Base-by-base conservation (phyloP, 345 rosid species). In the Excoecaria agallocha region DNA sequence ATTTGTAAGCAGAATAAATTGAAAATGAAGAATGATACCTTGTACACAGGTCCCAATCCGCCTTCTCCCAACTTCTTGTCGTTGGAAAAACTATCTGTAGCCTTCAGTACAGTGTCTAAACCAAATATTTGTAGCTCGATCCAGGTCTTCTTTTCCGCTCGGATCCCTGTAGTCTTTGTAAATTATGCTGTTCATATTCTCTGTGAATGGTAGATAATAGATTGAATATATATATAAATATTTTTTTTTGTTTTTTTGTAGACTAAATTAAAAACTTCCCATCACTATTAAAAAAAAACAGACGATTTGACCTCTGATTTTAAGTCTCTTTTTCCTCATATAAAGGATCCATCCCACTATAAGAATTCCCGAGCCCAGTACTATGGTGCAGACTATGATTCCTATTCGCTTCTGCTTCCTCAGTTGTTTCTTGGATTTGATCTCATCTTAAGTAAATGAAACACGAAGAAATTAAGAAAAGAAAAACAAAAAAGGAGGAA, bases 21-120 rank as follows among this genome's bases (percentile, higher is more conserved):
- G 30, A 30, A 30, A 30, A 30, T 30, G 30, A 30, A 30, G 30
- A 30, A 19, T 39, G 12, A 66, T 35, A 80, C 83, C 80, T 80
- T 76, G 68, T 72, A 76, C 0, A 80, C 78, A 69, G 82, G 75
- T 64, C 88, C 85, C 48, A 82, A 85, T 35, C 87, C 84, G 60
- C 87, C 82, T 61, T 82, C 77, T 51, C 85, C 85, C 25, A 81
- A 79, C 70, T 78, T 73, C 30, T 77, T 85, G 3, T 37, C 17
- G 2, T 9, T 41, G 1, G 82, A 79, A 48, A 83, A 85, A 12
- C 69, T 64, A 4, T 81, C 5, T 0, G 86, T 79, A 35, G 86
- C 78, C 38, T 67, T 48, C 22, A 51, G 54, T 56, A 74, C 19
- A 6, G 59, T 48, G 30, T 25, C 22, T 30, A 74, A 30, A 30